Base-by-base conservation (phyloP, 805 yeast species). In the Pichia scutulata region DNA sequence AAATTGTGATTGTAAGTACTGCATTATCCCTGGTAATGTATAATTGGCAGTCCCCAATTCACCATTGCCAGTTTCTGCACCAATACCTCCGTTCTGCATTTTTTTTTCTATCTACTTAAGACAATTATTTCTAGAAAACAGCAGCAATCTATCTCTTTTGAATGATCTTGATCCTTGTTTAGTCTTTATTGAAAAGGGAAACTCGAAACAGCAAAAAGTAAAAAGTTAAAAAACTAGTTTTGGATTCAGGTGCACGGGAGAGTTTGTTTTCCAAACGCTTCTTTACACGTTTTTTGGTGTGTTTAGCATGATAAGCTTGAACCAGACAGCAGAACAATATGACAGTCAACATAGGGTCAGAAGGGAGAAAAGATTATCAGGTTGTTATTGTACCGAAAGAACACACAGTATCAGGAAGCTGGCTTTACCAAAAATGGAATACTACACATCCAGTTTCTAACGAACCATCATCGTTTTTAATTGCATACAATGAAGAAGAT, bases 21-120 rank as follows among this genome's bases (percentile, higher is more conserved):
- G 78, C 67, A 78, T 78, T 22, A 78, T 78, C 0, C 84, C 84
- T 0, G 84, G 84, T 16, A 78, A 67, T 3, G 82, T 77, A 43
- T 69, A 69, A 23, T 65, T 53, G 19, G 54, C 50, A 18, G 50
- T 37, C 28, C 46, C 51, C 51, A 33, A 46, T 43, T 19, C 40
- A 16, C 44, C 46, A 30, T 37, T 43, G 28, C 36, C 13, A 37
- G 28, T n/a, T 16, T 44, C 22, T 44, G 46, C 40, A 30, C 22
- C 33, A 16, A 24, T 18, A 7, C 18, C n/a, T 18, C 23, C 36
- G 25, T 28, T 40, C 16, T 39, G 49, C 44, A 21, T 46, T 10
- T 21, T n/a, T 39, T 22, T 21, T 13, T 19, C 19, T 16, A 33
- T 16, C 18, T 33, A 33, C n/a, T 3, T 3, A 1, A 19, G 5